Evolutionary conservation across 1,284 basidiomycete species (phyloP), one percentile per base, ranked within the genome.

Genomic region (Cryptococcus jaspeensis): DNA sequence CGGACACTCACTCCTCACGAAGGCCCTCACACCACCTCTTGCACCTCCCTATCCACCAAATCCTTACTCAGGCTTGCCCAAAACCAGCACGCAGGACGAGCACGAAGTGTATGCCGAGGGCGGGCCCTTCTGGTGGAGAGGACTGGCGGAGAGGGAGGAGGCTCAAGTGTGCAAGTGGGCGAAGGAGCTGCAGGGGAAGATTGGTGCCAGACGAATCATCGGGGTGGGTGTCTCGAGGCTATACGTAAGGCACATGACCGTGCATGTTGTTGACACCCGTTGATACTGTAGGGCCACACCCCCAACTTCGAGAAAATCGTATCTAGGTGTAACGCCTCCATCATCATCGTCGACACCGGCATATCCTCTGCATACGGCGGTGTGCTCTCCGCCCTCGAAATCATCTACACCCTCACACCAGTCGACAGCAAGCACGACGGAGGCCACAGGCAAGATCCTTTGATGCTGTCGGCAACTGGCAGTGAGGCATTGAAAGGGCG

Each of bases 321-420:
- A 1, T 85, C 88, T 15, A 81, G 91, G 56, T 96, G 92, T 71
- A 81, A 84, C 46, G 91, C 90, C 12, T 90, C 88, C 65, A 84
- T 96, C 52, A 87, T 96, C 65, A 88, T 96, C 63, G 95, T 97
- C 52, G 93, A 96, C 71, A 81, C 80, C n/a, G 78, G 74, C 38
- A 95, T 96, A 56, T 93, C 92, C 1, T 88, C 88, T 69, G 92
- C 92, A 1, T 97, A 96, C 69, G 91, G 91, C n/a, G 93, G 93
- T 9, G 85, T 84, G 0, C 79, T 94, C 6, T 92, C 91, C 0
- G 91, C 92, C 1, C 79, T 96, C 15, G 89, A 89, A 23, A 86
- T 96, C 54, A 81, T 87, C 38, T 94, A 95, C 75, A 85, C 84
- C 1, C 80, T 94, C n/a, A 70, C 69, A 13, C 76, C 74, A 0